A percentile compares a stretch with the other conserved stretches of the same genome.
Conservation (phyloP, 768 basidiomycete genomes). For the Tricholoma furcatifolium region DNA sequence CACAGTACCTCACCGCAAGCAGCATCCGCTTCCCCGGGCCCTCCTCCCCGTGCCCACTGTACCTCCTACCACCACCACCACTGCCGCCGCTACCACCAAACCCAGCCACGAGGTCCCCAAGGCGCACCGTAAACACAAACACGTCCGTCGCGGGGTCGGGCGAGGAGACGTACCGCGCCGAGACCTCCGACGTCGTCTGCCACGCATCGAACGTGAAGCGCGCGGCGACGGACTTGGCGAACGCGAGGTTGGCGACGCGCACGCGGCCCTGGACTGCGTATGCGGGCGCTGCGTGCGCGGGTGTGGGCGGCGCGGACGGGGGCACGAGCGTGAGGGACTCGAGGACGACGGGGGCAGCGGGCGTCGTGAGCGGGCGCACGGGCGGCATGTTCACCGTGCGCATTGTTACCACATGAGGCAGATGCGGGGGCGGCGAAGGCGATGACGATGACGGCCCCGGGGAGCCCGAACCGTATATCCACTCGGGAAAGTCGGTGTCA, state of each 20-base stretch:
- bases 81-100: too few relatives aligned
- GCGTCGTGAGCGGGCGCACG: constrained; percentile 22
- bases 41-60: too few relatives aligned
- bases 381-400: constrained; percentile 67
- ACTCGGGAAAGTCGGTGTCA: constrained; percentile 74
- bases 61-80: too few relatives aligned
- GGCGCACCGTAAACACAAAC: constrained; percentile 72
- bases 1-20: constrained; percentile 72
- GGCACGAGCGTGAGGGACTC: constrained; percentile 52
- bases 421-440: constrained; percentile 14
- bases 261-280: constrained; percentile 67
- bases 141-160: constrained; percentile 60
- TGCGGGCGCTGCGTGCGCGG: constrained; percentile 42
- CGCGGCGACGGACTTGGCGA: constrained; percentile 81
- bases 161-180: constrained; percentile 61
- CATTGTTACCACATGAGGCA: constrained; percentile 49
- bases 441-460: too few relatives aligned
- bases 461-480: constrained; percentile 54
- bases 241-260: constrained; percentile 83
- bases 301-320: constrained; percentile 54
- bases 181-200: constrained; percentile 95
- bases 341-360: constrained; percentile 45
- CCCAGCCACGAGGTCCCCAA: constrained; percentile 73
- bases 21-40: constrained; percentile 81
- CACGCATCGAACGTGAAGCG: constrained; percentile 93